Percentiles rank a stretch among this genome's conserved stretches.
Evolutionary conservation across 2,329 filamentous ascomycete species (phyloP).

Genomic region (Penicillium sp.): DNA sequence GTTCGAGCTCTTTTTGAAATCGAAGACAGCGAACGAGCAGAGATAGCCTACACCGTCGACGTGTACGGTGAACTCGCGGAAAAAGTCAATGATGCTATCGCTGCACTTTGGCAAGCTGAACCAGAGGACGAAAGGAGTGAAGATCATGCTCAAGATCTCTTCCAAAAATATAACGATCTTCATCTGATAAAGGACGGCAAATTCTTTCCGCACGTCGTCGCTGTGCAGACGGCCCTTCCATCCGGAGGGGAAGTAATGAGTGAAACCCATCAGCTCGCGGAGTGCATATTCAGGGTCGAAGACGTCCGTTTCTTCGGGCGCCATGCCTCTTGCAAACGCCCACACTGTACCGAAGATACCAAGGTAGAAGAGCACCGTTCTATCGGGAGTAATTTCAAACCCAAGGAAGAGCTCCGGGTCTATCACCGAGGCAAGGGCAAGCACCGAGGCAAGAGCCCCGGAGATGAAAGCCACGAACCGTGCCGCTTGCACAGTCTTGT

Average conservation of each 20-base stretch:
- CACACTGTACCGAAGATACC: conserved; percentile 81
- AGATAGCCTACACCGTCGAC: conserved; percentile 95
- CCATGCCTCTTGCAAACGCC: conserved; percentile 77
- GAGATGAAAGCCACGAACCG: conserved; percentile 85
- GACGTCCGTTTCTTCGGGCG: conserved; percentile 84
- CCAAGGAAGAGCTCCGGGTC: conserved; percentile 88
- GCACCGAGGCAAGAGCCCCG: conserved; percentile 81
- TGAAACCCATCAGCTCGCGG: conserved; percentile 86
- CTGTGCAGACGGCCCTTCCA: conserved; percentile 92
- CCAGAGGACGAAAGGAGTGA: conserved; percentile 86
- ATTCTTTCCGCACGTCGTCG: conserved; percentile 88
- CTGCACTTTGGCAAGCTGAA: conserved; percentile 84
- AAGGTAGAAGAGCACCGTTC: conserved; percentile 88
- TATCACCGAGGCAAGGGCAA: conserved; percentile 80
- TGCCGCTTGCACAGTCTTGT: conserved; percentile 83
- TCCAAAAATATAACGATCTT: conserved; percentile 90
- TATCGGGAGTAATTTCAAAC: conserved; percentile 87
- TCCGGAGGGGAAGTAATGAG: conserved; percentile 84
- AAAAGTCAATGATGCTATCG: conserved; percentile 95
- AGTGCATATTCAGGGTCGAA: conserved; percentile 92
- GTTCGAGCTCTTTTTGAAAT: conserved; percentile 82
- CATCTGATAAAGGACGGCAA: conserved; percentile 86
- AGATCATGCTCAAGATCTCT: conserved; percentile 87
- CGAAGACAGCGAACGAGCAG: conserved; percentile 95
- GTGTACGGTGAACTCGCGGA: conserved; percentile 95